These are phyloP conservation scores for Backusella mclennaniae DNA, from an alignment of 192 early-diverging fungal species.

Conservation along the genomic window DNA sequence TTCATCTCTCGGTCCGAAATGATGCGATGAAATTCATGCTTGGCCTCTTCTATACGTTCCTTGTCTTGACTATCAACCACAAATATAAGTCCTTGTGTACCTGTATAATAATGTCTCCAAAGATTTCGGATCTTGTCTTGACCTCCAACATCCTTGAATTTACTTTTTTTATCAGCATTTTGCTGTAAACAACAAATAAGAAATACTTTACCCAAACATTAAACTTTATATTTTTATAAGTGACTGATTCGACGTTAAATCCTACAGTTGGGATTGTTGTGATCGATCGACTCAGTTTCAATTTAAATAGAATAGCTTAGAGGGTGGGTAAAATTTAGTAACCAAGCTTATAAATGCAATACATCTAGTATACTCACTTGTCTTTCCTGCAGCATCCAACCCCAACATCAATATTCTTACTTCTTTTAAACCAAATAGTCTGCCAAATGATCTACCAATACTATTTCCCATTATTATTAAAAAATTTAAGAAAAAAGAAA, in stretches of 20 bases:
- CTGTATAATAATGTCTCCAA: conserved; percentile 88
- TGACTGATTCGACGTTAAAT: conserved; percentile 86
- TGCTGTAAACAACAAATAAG: conserved; percentile 85
- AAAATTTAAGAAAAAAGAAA: background rate
- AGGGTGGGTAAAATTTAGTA: background rate
- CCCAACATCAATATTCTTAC: conserved; percentile 97
- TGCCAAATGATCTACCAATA: conserved; percentile 71
- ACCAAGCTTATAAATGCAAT: no score
- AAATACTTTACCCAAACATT: conserved; percentile 64
- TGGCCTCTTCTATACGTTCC: conserved; percentile 84
- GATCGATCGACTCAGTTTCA: conserved; percentile 97
- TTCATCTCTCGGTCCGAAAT: conserved; percentile 84
- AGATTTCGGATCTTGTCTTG: conserved; percentile 91
- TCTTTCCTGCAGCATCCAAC: conserved; percentile 91
- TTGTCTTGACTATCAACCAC: conserved; percentile 87
- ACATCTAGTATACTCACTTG: conserved; percentile 49
- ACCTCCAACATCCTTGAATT: conserved; percentile 83
- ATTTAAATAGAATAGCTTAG: conserved; percentile 92
- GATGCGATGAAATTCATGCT: conserved; percentile 82
- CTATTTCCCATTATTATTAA: conserved; percentile 72
- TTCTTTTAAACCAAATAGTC: conserved; percentile 90
- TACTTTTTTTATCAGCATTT: conserved; percentile 76
- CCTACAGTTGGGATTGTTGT: conserved; percentile 99
- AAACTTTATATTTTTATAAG: conserved; percentile 71
- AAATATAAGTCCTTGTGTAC: conserved; percentile 84